Evolutionary conservation across 148 eudicot genomes (phyloP).

Genomic region (Dianthus caryophyllus): DNA sequence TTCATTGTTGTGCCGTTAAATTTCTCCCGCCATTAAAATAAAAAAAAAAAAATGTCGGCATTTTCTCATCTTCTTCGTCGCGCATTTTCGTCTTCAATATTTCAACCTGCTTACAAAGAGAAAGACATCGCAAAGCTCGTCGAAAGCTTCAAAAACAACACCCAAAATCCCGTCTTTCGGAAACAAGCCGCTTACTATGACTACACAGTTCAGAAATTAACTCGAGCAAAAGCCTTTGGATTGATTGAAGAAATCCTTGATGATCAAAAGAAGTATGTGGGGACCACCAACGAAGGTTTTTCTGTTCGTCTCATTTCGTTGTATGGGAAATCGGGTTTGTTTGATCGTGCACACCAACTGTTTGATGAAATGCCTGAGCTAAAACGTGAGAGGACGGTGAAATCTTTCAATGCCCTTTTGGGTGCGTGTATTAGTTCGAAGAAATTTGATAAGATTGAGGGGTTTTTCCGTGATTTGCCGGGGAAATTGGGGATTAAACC

Average conservation of each 20-base stretch:
- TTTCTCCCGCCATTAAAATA: conserved; percentile 10
- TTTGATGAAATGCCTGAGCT: conserved; percentile 65
- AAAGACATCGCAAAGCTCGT: background rate
- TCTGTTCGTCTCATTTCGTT: conserved; percentile 35
- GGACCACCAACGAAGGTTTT: conserved; percentile 45
- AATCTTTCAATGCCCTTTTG: conserved; percentile 60
- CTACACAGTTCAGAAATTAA: background rate
- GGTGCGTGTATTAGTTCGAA: conserved; percentile 46
- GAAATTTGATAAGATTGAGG: conserved; percentile 36
- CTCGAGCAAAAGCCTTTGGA: background rate
- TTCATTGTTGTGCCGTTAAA: too few species aligned
- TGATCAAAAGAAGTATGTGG: conserved; percentile 45
- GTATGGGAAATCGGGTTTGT: conserved; percentile 61
- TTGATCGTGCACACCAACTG: conserved; percentile 51
- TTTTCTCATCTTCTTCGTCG: conserved; percentile 34
- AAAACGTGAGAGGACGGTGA: conserved; percentile 38
- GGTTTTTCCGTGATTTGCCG: conserved; percentile 37
- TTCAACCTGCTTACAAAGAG: background rate
- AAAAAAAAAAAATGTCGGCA: conserved; percentile 27
- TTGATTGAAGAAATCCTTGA: conserved; percentile 60
- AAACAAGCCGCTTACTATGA: background rate
- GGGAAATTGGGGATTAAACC: conserved; percentile 35
- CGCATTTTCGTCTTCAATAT: conserved; percentile 17
- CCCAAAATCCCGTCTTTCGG: background rate
- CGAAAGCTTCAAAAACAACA: conserved; percentile 4